Base-by-base conservation (phyloP, 805 yeast genomes). In the Kodamaea kakaduensis region DNA sequence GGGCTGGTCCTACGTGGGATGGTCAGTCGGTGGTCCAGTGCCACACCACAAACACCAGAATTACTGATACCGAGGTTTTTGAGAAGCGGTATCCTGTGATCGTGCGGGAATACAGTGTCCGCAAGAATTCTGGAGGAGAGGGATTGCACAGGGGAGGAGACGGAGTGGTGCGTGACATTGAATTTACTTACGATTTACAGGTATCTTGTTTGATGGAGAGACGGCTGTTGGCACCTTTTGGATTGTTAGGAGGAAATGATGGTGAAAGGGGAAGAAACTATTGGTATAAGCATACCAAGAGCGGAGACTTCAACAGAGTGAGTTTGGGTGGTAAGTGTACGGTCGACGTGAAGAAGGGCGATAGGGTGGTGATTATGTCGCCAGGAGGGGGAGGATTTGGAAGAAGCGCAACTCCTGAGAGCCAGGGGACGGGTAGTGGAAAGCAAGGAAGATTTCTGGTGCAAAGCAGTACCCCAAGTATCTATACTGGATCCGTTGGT, bases 11-110 rank as follows among this genome's bases (percentile, higher is more conserved):
- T 1, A 78, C 78, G 2, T 87, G 94, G 89, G 62, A 82, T 47
- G 96, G 96, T 29, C 82, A 81, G 34, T 73, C 81, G 41, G 96
- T 86, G n/a, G 94, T 88, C 3, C 96, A 88, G 51, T 84, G 94
- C 5, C 93, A 88, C 56, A 88, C 90, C 81, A 89, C 96, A 17
- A 88, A 88, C 59, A 88, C 97, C 2, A 71, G 95, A 51, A 85
- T 88, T 59, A 88, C 97, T 0, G 97, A 88, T 54, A 81, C 88
- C 5, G 97, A 88, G 58, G 73, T 88, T 9, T 81, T 88, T 52
- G 96, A 88, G 56, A 80, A 83, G 55, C 67, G 96, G 34, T 88
- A 88, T 51, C 96, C 97, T 0, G 89, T 85, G 6, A 60, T 88
- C 6, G 58, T 88, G 20, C 77, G 73, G 39, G 81, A 84, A 51